Conservation (phyloP, 2,329 filamentous ascomycete species). For the Ploettnerulaceae sp. region DNA sequence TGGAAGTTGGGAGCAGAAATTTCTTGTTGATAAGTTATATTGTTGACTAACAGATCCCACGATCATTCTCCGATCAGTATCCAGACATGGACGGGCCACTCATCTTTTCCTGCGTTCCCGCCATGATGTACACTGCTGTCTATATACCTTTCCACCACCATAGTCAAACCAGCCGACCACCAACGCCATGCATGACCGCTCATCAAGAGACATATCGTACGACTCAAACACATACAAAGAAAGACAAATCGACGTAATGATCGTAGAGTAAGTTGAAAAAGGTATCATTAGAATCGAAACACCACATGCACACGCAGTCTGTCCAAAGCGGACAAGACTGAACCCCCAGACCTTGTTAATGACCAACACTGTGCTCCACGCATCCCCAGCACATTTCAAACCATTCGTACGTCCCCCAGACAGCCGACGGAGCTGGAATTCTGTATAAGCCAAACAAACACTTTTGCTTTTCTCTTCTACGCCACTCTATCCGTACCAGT, state of each 20-base stretch:
- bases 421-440: background rate
- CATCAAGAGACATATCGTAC: constrained; percentile 5
- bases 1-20: too few relatives aligned
- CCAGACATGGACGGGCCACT: too few relatives aligned
- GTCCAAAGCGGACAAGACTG: constrained; percentile 2
- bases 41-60: too few relatives aligned
- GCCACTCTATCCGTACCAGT: background rate
- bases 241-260: background rate
- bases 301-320: constrained; percentile 6
- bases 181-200: background rate
- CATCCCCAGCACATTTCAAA: background rate
- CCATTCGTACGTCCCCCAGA: too few relatives aligned
- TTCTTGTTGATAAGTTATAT: too few relatives aligned
- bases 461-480: background rate
- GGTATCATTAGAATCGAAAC: constrained; percentile 19
- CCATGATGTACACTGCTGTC: constrained; percentile 4
- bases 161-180: background rate
- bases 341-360: too few relatives aligned
- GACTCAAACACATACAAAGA: background rate
- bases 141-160: background rate
- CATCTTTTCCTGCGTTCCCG: background rate
- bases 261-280: constrained; percentile 6
- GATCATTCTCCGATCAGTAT: too few relatives aligned
- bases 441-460: background rate
- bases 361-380: constrained; percentile 9